Conservation (phyloP, 2,329 filamentous ascomycete species). For the Tolypocladium cylindrosporum region DNA sequence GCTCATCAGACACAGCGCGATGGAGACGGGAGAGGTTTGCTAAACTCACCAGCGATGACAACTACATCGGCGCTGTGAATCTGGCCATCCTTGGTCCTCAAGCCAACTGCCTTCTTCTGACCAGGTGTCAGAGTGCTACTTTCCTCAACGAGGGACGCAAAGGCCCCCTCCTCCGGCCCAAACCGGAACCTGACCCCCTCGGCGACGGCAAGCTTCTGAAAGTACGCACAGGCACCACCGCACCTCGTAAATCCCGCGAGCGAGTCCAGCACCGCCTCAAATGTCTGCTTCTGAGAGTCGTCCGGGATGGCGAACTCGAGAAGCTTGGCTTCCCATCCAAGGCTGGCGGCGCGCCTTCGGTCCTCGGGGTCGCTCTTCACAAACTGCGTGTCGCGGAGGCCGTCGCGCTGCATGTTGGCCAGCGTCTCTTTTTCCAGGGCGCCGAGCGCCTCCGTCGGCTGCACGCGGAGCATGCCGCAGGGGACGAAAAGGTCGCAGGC, state of each 20-base stretch:
- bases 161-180: conserved; percentile 12
- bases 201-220: conserved; percentile 8
- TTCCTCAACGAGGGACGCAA: conserved; percentile 9
- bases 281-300: conserved; percentile 1
- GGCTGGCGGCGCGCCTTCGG: conserved; percentile 6
- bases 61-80: conserved; percentile 10
- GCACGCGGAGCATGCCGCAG: conserved; percentile 16
- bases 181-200: conserved; percentile 16
- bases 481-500: conserved; percentile 8
- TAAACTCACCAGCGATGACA: conserved; percentile 14
- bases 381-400: conserved; percentile 12
- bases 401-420: conserved; percentile 12
- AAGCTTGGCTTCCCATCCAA: conserved; percentile 12
- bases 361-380: conserved; percentile 10
- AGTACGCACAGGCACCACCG: conserved; percentile 11
- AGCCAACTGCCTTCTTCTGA: not conserved
- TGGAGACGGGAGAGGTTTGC: not conserved
- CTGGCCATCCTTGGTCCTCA: conserved; percentile 7
- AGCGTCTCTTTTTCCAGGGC: conserved; percentile 13
- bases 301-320: conserved; percentile 13
- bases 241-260: conserved; percentile 13
- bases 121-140: not conserved
- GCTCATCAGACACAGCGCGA: not conserved
- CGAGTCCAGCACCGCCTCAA: conserved; percentile 14
- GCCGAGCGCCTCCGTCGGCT: conserved; percentile 9